These are phyloP conservation scores for Torulaspora globosa DNA, from an alignment of 1,139 yeast species.

Conservation along the genomic window DNA sequence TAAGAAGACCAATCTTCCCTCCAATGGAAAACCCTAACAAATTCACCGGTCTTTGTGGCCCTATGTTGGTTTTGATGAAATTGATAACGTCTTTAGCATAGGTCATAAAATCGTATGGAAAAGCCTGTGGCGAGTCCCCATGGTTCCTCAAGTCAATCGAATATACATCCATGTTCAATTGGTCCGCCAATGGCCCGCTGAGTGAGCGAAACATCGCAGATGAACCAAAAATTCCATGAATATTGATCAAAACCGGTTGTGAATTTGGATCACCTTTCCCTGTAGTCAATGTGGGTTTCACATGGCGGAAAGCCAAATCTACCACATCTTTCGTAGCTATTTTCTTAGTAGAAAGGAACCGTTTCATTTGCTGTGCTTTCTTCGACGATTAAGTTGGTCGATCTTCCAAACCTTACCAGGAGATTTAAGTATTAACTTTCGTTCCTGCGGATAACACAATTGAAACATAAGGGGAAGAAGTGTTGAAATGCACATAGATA, in stretches of 20 bases:
- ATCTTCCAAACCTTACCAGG: too few relatives aligned
- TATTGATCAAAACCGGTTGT: slow-evolving; percentile 27
- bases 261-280: not conserved
- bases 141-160: slow-evolving; percentile 53
- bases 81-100: slow-evolving; percentile 44
- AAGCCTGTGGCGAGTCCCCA: slow-evolving; percentile 45
- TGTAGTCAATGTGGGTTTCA: slow-evolving; percentile 16
- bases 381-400: not conserved
- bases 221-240: slow-evolving; percentile 36
- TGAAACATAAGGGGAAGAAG: not conserved
- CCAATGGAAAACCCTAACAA: slow-evolving; percentile 36
- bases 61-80: slow-evolving; percentile 24
- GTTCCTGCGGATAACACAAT: not conserved
- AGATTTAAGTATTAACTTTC: not conserved
- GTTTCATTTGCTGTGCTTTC: slow-evolving; percentile 4
- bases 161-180: slow-evolving; percentile 34
- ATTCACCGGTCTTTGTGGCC: slow-evolving; percentile 24
- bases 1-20: slow-evolving; percentile 32
- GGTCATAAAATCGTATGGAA: slow-evolving; percentile 44
- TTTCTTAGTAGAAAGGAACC: slow-evolving; percentile 5
- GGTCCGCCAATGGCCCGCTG: slow-evolving; percentile 37
- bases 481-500: not conserved
- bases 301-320: slow-evolving; percentile 23
- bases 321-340: slow-evolving; percentile 20
- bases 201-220: slow-evolving; percentile 25